A percentile compares a stretch with the other conserved stretches of the same genome.
Conservation (phyloP, 2,329 filamentous ascomycete genomes). For the Colletotrichum sp. region DNA sequence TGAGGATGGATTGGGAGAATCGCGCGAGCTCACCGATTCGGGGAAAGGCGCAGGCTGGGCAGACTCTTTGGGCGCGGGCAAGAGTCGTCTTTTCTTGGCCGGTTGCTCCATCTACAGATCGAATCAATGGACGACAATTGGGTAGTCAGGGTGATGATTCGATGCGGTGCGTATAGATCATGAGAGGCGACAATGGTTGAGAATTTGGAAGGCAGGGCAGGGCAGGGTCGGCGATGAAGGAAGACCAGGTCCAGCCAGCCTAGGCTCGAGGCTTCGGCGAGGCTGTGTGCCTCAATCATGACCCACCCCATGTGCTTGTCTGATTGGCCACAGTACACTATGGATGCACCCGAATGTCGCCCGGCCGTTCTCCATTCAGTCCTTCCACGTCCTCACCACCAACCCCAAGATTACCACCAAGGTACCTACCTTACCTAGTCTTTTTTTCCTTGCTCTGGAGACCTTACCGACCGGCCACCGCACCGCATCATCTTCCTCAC, state of each 20-base stretch:
- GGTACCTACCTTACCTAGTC: background rate
- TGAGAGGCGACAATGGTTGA: background rate
- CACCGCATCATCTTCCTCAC: background rate
- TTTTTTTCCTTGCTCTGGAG: background rate
- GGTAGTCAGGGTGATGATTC: background rate
- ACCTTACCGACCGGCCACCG: background rate
- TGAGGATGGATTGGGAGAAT: background rate
- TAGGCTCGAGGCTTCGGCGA: background rate
- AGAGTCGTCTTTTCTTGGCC: slow-evolving; percentile 22
- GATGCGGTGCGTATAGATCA: background rate
- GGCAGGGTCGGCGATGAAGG: background rate
- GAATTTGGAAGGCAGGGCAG: background rate
- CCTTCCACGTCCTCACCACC: background rate
- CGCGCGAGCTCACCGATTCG: slow-evolving; percentile 24
- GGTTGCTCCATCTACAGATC: slow-evolving; percentile 24
- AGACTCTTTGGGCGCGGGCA: slow-evolving; percentile 10
- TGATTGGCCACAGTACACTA: background rate
- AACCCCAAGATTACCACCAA: background rate
- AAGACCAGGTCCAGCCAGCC: background rate
- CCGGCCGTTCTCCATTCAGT: background rate
- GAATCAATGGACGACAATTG: slow-evolving; percentile 2
- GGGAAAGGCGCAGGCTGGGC: slow-evolving; percentile 16
- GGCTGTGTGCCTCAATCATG: background rate
- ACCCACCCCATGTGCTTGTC: background rate
- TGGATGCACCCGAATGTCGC: background rate